Evolutionary conservation across 2,329 filamentous ascomycete species (phyloP).

Genomic region (Nigrospora oryzae): DNA sequence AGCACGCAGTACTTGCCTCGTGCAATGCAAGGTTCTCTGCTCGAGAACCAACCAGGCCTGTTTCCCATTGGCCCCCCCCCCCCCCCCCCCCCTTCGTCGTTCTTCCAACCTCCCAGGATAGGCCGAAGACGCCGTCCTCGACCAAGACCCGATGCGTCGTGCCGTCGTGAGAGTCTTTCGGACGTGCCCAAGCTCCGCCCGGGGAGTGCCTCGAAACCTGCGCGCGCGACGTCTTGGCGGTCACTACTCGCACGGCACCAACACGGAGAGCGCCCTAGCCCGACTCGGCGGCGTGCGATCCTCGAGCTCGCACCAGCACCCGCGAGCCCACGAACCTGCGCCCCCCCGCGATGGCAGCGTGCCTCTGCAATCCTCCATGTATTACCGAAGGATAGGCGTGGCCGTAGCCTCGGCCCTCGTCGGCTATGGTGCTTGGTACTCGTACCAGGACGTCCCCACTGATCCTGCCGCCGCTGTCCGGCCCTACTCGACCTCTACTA

Average conservation of each 20-base stretch:
- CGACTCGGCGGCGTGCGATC: conserved; percentile 4
- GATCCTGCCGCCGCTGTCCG: conserved; percentile 24
- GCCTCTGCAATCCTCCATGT: conserved; percentile 64
- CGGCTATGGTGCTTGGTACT: conserved; percentile 71
- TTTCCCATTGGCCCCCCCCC: too few relatives aligned
- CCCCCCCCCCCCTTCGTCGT: neutral
- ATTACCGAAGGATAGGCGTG: conserved; percentile 58
- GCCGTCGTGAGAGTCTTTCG: conserved; percentile 60
- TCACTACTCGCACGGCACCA: conserved; percentile 23
- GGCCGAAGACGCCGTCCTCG: conserved; percentile 3
- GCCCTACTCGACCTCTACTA: conserved; percentile 32
- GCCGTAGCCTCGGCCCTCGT: conserved; percentile 63
- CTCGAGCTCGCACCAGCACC: conserved; percentile 8
- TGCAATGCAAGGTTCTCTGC: neutral
- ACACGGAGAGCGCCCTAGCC: conserved; percentile 11
- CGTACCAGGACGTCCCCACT: conserved; percentile 43
- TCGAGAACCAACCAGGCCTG: neutral
- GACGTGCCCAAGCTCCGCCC: conserved; percentile 56
- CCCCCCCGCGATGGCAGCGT: conserved; percentile 29
- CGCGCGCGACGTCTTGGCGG: conserved; percentile 15
- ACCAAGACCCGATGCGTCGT: conserved; percentile 58
- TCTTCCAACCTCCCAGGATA: too few relatives aligned
- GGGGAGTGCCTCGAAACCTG: conserved; percentile 45
- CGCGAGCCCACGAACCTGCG: conserved; percentile 15
- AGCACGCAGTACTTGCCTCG: neutral